These are phyloP conservation scores for Neopestalotiopsis rosae DNA, from an alignment of 2,329 filamentous ascomycete species.

Conservation along the genomic window DNA sequence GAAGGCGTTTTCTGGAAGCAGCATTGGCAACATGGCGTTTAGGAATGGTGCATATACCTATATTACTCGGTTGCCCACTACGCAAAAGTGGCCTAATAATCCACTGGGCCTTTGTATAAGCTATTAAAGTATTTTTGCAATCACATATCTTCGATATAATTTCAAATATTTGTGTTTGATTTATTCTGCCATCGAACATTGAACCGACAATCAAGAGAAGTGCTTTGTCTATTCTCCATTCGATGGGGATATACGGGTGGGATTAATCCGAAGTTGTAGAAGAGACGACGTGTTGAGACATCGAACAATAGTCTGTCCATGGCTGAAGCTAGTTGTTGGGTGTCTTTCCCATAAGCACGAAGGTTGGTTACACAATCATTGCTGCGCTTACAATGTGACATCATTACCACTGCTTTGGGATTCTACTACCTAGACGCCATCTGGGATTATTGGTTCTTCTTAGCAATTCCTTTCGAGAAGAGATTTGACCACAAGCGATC, in stretches of 20 bases:
- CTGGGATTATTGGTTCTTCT: too few relatives aligned
- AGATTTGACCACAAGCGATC: too few relatives aligned
- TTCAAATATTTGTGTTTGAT: too few relatives aligned
- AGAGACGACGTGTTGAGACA: neutral
- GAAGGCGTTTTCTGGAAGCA: constrained; percentile 9
- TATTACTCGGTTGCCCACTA: neutral
- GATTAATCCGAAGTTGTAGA: too few relatives aligned
- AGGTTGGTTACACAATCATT: too few relatives aligned
- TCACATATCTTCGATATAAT: too few relatives aligned
- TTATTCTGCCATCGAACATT: too few relatives aligned
- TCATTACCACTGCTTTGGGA: neutral
- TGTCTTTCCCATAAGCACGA: neutral
- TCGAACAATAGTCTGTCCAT: neutral
- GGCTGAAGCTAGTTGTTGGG: neutral
- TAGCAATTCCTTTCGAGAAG: neutral
- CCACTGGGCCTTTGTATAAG: too few relatives aligned
- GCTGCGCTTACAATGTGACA: neutral
- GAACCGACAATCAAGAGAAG: too few relatives aligned
- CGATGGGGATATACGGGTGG: too few relatives aligned
- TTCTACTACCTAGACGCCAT: neutral
- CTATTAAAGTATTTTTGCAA: too few relatives aligned
- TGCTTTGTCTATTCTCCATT: too few relatives aligned
- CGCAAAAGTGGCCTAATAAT: neutral
- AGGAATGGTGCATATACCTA: neutral
- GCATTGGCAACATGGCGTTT: neutral